Evolutionary conservation across 768 basidiomycete species (phyloP).

Genomic region (Neoboletus magnificus): DNA sequence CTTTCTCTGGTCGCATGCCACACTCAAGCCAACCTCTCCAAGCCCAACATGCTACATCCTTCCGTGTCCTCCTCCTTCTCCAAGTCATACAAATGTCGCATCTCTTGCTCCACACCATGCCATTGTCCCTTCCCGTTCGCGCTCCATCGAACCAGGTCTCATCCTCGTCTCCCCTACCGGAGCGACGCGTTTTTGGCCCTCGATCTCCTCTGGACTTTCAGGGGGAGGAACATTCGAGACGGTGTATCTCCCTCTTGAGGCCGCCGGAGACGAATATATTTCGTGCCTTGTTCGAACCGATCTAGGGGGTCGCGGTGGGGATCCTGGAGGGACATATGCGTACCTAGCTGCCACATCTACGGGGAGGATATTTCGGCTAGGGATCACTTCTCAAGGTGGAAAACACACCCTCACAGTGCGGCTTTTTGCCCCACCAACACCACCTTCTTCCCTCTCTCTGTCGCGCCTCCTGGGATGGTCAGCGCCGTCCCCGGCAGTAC

Average conservation of each 20-base stretch:
- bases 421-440: constrained; percentile 53
- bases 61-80: constrained; percentile 54
- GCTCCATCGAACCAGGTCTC: constrained; percentile 71
- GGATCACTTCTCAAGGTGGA: constrained; percentile 64
- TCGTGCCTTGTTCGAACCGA: constrained; percentile 66
- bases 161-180: constrained; percentile 73
- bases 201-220: constrained; percentile 77
- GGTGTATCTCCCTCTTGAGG: constrained; percentile 42
- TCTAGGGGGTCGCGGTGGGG: constrained; percentile 38
- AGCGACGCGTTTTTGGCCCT: constrained; percentile 82
- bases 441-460: constrained; percentile 41
- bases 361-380: constrained; percentile 63
- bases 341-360: constrained; percentile 67
- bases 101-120: constrained; percentile 48
- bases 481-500: constrained; percentile 34
- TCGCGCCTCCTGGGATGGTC: constrained; percentile 43
- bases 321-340: constrained; percentile 8
- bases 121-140: constrained; percentile 60
- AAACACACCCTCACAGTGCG: constrained; percentile 59
- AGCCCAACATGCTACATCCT: constrained; percentile 81
- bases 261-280: constrained; percentile 52
- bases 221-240: constrained; percentile 65
- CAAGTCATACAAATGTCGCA: constrained; percentile 42
- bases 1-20: constrained; percentile 82
- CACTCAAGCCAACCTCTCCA: constrained; percentile 54